Conservation (phyloP, 495 filamentous ascomycete species). For the Tuber calosporum region DNA sequence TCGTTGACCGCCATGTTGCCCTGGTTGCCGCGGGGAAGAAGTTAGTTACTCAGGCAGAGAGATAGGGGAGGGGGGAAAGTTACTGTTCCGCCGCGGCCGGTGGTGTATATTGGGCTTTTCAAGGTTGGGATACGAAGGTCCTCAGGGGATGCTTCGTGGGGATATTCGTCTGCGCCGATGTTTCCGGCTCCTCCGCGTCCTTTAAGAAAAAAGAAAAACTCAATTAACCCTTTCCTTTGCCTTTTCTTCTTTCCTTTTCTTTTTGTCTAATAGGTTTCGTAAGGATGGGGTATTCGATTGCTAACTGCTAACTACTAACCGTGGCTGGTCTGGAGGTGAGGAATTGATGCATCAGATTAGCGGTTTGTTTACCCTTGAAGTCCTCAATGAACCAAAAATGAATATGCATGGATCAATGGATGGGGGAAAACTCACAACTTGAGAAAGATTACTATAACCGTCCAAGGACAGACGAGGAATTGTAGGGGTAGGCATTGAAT, state of each 20-base stretch:
- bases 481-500: not conserved
- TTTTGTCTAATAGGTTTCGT: not conserved
- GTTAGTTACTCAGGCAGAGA: not conserved
- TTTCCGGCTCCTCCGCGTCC: slow-evolving; percentile 63
- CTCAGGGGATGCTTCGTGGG: slow-evolving; percentile 47
- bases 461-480: not conserved
- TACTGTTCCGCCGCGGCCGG: slow-evolving; percentile 59
- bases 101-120: slow-evolving; percentile 74
- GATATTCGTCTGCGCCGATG: slow-evolving; percentile 56
- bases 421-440: not conserved
- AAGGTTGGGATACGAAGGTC: slow-evolving; percentile 76
- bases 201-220: slow-evolving; percentile 22
- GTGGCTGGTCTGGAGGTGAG: not conserved
- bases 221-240: not conserved
- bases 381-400: not conserved
- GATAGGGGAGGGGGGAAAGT: not conserved
- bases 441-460: not conserved
- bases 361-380: not conserved
- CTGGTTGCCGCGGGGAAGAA: slow-evolving; percentile 37
- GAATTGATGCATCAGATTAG: not conserved
- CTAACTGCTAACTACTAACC: not conserved
- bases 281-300: not conserved
- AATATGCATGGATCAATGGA: not conserved
- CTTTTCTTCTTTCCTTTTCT: not conserved
- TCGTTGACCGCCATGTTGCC: slow-evolving; percentile 74